Conservation (phyloP, 257 asterid species). For the Primulina tabacum region DNA sequence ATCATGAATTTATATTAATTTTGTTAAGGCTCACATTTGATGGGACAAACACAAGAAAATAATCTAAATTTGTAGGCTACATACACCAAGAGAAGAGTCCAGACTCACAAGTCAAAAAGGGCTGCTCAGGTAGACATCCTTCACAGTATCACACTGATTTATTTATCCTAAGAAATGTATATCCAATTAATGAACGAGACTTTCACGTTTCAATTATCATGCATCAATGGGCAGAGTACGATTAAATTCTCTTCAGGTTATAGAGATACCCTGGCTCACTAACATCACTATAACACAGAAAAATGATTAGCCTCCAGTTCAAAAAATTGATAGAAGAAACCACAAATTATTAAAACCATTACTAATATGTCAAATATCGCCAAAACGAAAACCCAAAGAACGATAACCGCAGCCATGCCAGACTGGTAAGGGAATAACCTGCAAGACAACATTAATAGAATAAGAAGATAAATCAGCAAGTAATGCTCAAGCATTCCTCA, state of each 20-base stretch:
- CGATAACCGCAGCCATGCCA: conserved; percentile 95
- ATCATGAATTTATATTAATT: too few species aligned
- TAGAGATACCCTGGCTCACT: conserved; percentile 74
- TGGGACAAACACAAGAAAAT: neutral
- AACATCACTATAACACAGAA: conserved; percentile 62
- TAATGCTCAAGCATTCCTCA: neutral
- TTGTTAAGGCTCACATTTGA: neutral
- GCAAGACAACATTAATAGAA: conserved; percentile 30
- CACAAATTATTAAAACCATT: conserved; percentile 13
- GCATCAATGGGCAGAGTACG: neutral
- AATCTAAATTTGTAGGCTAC: neutral
- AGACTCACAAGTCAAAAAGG: conserved; percentile 10
- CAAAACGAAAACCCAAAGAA: conserved; percentile 96
- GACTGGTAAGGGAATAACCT: conserved; percentile 91
- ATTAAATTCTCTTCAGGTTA: conserved; percentile 24
- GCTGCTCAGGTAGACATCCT: conserved; percentile 2
- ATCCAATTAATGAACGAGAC: neutral
- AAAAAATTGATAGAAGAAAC: neutral
- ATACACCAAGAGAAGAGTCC: neutral
- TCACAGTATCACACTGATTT: too few species aligned
- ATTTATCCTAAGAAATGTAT: too few species aligned
- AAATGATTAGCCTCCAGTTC: conserved; percentile 24
- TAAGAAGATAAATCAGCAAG: neutral
- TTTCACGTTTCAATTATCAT: neutral
- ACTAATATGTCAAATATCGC: conserved; percentile 87